A percentile compares a stretch with the other conserved stretches of the same genome.
Evolutionary conservation across 176 grass and related monocot genomes (phyloP).

Genomic region (Chloris gayana): DNA sequence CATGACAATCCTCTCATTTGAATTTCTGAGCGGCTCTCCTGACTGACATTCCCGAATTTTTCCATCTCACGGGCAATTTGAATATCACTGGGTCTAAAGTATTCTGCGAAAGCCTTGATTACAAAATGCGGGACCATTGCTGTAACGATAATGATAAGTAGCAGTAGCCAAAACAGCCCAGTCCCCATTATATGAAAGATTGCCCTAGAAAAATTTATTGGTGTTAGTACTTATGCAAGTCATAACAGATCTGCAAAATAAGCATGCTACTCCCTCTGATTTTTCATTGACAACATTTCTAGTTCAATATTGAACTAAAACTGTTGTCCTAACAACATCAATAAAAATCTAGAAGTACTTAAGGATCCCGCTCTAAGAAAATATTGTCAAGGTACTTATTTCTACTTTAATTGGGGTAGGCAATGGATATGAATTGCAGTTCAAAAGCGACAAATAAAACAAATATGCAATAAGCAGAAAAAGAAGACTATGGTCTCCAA

Average conservation of each 20-base stretch:
- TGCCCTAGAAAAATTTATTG: conserved; percentile 51
- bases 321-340: too few relatives aligned
- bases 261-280: not conserved
- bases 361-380: conserved; percentile 1
- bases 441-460: conserved; percentile 6
- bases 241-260: conserved; percentile 8
- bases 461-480: not conserved
- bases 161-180: conserved; percentile 66
- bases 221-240: conserved; percentile 24
- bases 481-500: not conserved
- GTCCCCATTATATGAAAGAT: conserved; percentile 79
- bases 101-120: conserved; percentile 59
- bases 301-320: too few relatives aligned
- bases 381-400: not conserved
- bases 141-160: conserved; percentile 58
- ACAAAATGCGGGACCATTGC: conserved; percentile 76
- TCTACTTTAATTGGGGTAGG: too few relatives aligned
- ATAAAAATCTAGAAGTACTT: too few relatives aligned
- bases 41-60: conserved; percentile 57
- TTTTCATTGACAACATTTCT: too few relatives aligned
- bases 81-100: conserved; percentile 65
- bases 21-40: conserved; percentile 48
- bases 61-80: conserved; percentile 82
- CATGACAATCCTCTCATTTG: conserved; percentile 57
- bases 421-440: conserved; percentile 6